Percentiles rank a stretch among this genome's conserved stretches.
These are phyloP conservation scores for Amphicarpaea edgeworthii DNA, from an alignment of 306 rosid species.

Conservation along the genomic window DNA sequence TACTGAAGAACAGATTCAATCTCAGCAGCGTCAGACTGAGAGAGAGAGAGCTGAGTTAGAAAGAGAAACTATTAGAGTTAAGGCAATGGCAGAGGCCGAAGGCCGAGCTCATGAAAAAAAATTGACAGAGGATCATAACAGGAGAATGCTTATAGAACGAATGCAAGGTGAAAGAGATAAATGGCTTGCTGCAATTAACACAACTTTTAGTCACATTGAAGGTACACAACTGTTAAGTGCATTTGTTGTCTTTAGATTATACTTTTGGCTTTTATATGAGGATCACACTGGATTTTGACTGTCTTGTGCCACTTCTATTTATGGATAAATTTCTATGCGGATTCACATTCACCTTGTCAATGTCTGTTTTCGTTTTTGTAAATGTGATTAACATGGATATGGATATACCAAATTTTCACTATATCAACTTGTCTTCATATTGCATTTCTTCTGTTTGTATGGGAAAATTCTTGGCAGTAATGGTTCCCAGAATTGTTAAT, in stretches of 20 bases:
- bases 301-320: background rate
- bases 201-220: slow-evolving; percentile 95
- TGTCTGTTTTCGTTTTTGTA: slow-evolving; percentile 15
- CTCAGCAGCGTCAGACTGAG: slow-evolving; percentile 89
- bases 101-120: slow-evolving; percentile 89
- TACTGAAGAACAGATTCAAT: slow-evolving; percentile 92
- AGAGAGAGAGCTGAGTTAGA: slow-evolving; percentile 93
- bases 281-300: slow-evolving; percentile 12
- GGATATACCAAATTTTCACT: background rate
- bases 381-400: background rate
- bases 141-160: slow-evolving; percentile 87
- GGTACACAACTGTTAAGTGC: slow-evolving; percentile 55
- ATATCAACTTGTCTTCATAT: slow-evolving; percentile 17
- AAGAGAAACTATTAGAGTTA: slow-evolving; percentile 87
- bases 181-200: slow-evolving; percentile 98
- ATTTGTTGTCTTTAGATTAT: slow-evolving; percentile 20
- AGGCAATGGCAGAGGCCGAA: slow-evolving; percentile 97
- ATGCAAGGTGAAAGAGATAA: slow-evolving; percentile 93
- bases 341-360: background rate
- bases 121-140: slow-evolving; percentile 85
- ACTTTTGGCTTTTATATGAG: slow-evolving; percentile 25
- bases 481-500: slow-evolving; percentile 14
- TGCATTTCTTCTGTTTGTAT: no score
- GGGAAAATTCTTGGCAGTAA: background rate
- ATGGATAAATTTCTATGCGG: background rate